Base-by-base conservation (phyloP, 345 rosid genomes). In the Gossypium mustelinum region DNA sequence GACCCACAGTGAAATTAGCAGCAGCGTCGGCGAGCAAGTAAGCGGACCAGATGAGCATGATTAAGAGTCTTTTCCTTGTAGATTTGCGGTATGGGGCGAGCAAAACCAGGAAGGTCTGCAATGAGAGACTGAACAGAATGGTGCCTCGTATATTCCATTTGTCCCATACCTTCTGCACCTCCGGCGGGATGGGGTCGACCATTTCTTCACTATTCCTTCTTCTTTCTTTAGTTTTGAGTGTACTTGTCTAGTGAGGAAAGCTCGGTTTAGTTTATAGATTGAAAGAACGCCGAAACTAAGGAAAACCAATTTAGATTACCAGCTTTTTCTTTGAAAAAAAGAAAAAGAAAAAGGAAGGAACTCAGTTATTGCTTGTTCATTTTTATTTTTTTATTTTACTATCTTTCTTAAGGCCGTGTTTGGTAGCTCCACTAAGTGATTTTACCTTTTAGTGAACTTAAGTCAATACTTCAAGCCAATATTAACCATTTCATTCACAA, bases 1-100 rank as follows among this genome's bases (percentile, higher is more conserved):
- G 85, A 17, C 93, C 92, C 4, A 86, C 81, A 0, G 85, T 85
- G 24, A 84, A 89, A 57, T 76, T 82, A 14, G 97, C 94, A 1
- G 87, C 86, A 75, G 86, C 78, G 24, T 92, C 93, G 16, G 93
- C 94, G 0, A 86, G 80, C 61, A 88, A 82, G 77, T 92, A 92
- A 22, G 82, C 81, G 5, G 81, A 76, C 94, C 94, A 92, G 20
- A 89, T 74, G 41, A 85, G 75, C 63, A 80, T 10, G 67, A 85
- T 76, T 11, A 83, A 62, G 17, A 75, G 14, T 58, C 74, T 85
- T 18, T 61, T 79, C 16, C 84, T 50, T 1, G 87, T 86, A 27
- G 83, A 79, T 78, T 87, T 89, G 75, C 92, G 60, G 16, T 76
- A 68, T 4, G 92, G 91, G 1, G 97, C 85, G 10, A 84, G 59